A percentile compares a stretch with the other conserved stretches of the same genome.
Evolutionary conservation across 2,329 filamentous ascomycete species (phyloP).

Genomic region (Bipolaris gigantea): DNA sequence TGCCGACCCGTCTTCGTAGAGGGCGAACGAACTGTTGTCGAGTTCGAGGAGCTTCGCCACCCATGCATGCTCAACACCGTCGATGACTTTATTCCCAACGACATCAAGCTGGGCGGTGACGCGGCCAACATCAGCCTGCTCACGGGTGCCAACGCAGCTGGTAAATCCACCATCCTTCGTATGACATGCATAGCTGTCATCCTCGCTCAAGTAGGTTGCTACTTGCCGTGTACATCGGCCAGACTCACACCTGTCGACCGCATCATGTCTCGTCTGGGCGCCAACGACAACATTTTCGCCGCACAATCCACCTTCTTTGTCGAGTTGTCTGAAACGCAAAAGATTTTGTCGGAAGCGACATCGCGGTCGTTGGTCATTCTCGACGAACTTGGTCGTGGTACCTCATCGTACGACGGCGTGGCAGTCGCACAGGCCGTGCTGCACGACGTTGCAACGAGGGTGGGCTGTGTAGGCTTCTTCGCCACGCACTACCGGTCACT

Average conservation of each 20-base stretch:
- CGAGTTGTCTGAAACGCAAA: constrained; percentile 95
- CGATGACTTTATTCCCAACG: constrained; percentile 94
- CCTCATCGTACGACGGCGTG: constrained; percentile 92
- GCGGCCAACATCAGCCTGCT: constrained; percentile 83
- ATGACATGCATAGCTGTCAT: constrained; percentile 98
- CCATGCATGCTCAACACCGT: constrained; percentile 91
- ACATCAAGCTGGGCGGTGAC: constrained; percentile 81
- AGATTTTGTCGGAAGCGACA: constrained; percentile 92
- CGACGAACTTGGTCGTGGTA: constrained; percentile 93
- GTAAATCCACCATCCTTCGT: constrained; percentile 92
- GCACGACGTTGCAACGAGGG: constrained; percentile 92
- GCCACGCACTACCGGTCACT: constrained; percentile 97
- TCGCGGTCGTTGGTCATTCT: constrained; percentile 93
- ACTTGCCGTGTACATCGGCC: constrained; percentile 81
- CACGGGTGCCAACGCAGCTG: constrained; percentile 94
- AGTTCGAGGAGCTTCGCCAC: constrained; percentile 89
- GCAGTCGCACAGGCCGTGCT: constrained; percentile 95
- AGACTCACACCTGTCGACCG: constrained; percentile 88
- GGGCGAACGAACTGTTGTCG: constrained; percentile 79
- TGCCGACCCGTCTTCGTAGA: constrained; percentile 90
- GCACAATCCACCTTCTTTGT: constrained; percentile 98
- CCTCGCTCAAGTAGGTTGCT: constrained; percentile 94
- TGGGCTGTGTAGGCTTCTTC: constrained; percentile 94
- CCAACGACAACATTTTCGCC: constrained; percentile 98
- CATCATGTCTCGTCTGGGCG: constrained; percentile 97